These are phyloP conservation scores for Pythium volutum DNA, from an alignment of 352 stramenopile species.

Conservation along the genomic window DNA sequence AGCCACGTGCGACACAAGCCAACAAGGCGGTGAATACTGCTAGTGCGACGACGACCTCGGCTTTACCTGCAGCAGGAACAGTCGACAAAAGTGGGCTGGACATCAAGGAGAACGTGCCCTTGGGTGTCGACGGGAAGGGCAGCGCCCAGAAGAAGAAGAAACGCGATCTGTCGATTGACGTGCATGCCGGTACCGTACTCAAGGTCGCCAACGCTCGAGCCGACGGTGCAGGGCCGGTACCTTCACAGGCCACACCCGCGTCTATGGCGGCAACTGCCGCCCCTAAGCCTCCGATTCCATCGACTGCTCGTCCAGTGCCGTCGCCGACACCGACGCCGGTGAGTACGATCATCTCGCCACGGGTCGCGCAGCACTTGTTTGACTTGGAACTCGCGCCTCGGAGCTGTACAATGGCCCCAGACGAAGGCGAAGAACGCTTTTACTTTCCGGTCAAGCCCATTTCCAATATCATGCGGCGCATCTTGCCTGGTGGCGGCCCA, in stretches of 20 bases:
- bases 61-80: neutral
- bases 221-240: neutral
- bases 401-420: conserved; percentile 29
- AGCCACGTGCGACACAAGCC: conserved; percentile 16
- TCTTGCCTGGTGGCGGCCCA: conserved; percentile 27
- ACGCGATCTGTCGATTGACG: conserved; percentile 18
- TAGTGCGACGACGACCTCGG: neutral
- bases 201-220: neutral
- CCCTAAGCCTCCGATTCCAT: neutral
- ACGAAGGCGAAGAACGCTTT: conserved; percentile 69
- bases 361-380: conserved; percentile 60
- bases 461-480: conserved; percentile 71
- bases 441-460: conserved; percentile 71
- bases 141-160: conserved; percentile 19
- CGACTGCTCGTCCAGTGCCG: neutral
- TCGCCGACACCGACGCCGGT: neutral
- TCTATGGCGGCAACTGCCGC: neutral
- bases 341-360: conserved; percentile 42
- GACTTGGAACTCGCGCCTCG: conserved; percentile 59
- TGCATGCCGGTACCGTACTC: neutral
- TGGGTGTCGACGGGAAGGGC: neutral
- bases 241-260: neutral
- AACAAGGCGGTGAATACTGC: neutral
- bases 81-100: neutral
- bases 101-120: neutral